Evolutionary conservation across 495 filamentous ascomycete species (phyloP), one percentile per base, ranked within the genome.

Genomic region (Letharia lupina): DNA sequence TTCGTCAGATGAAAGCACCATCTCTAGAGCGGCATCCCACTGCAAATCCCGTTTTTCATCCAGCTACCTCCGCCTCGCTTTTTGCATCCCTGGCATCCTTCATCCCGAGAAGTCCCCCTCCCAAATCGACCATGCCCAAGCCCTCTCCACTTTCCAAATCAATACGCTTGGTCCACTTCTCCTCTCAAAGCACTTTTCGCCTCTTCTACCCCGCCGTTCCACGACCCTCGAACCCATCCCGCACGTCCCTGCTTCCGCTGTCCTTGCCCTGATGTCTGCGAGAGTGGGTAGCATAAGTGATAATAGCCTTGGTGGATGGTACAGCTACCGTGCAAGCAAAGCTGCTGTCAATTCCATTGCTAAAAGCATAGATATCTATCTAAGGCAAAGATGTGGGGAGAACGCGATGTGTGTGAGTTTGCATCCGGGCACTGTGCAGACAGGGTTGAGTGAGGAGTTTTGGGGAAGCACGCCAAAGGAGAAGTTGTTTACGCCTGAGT

Each of bases 401-500:
- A 84, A 82, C 52, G 87, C 86, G 1, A 77, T 92, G 67, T 82
- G 82, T 0, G 76, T 96, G 7, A 82, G 80, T n/a, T 77, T 93
- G 73, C 91, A 95, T 77, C 91, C 90, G 7, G 90, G 91, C 2
- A 94, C 89, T 12, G 90, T 95, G 48, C 86, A 83, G 74, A 93
- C 90, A 56, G 86, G 81, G 16, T 76, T 95, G 69, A 90, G 86
- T 59, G 80, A 76, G 69, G 87, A 86, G 52, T 93, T 88, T 71
- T 93, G 88, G 89, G 79, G 71, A 0, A 80, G 70, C 59, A 82
- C 83, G 71, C 78, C 71, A 52, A 78, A 82, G 65, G 83, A 82
- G 58, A 85, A 85, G 78, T 68, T 93, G 63, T 87, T 88, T 67
- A 80, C 78, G 16, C 76, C 84, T 10, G 82, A 84, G 60, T 85